Conservation (phyloP, 2,329 filamentous ascomycete genomes). For the Paraphoma sp. region DNA sequence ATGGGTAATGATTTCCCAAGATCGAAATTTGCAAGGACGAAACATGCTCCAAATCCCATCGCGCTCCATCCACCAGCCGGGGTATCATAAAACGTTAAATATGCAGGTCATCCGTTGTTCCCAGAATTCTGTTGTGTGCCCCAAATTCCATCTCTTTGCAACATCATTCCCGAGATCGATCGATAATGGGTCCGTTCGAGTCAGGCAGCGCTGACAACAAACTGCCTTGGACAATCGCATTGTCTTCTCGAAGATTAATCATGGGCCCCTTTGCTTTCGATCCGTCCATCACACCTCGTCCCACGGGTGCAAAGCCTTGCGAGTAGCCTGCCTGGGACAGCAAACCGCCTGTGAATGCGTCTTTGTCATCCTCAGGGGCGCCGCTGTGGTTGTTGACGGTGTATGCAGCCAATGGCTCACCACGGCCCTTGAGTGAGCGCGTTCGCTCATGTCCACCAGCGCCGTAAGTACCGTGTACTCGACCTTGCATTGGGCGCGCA, state of each 20-base stretch:
- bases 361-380: slow-evolving; percentile 38
- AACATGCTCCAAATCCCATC: background rate
- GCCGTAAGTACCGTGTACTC: slow-evolving; percentile 35
- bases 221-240: slow-evolving; percentile 55
- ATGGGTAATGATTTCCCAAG: background rate
- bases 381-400: slow-evolving; percentile 42
- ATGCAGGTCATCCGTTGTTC: background rate
- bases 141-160: background rate
- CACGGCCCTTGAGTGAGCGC: slow-evolving; percentile 43
- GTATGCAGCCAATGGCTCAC: slow-evolving; percentile 41
- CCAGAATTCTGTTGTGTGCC: background rate
- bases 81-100: slow-evolving; percentile 7
- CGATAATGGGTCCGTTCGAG: slow-evolving; percentile 44
- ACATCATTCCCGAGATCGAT: slow-evolving; percentile 38
- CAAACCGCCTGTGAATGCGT: slow-evolving; percentile 54
- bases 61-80: background rate
- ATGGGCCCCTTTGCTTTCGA: slow-evolving; percentile 53
- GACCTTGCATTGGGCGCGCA: slow-evolving; percentile 38
- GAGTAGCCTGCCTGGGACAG: slow-evolving; percentile 50
- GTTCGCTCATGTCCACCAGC: slow-evolving; percentile 39
- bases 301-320: slow-evolving; percentile 47
- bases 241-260: slow-evolving; percentile 51
- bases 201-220: slow-evolving; percentile 54
- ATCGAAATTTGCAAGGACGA: background rate
- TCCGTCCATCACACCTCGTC: slow-evolving; percentile 55